A percentile compares a stretch with the other conserved stretches of the same genome.
These are phyloP conservation scores for Geranomyces variabilis DNA, from an alignment of 192 early-diverging fungal genomes.

Conservation along the genomic window DNA sequence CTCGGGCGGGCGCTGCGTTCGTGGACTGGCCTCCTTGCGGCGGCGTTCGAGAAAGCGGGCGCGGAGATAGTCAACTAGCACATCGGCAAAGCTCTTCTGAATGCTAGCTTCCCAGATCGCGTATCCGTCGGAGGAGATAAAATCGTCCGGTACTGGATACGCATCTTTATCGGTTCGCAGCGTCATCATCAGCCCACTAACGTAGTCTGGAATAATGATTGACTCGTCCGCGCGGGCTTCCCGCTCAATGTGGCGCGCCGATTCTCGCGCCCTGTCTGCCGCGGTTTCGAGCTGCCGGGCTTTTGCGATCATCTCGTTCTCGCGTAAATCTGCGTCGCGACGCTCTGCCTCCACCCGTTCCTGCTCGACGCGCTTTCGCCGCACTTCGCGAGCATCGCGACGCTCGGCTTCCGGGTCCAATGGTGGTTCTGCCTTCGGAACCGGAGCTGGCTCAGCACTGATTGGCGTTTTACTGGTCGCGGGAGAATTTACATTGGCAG, in stretches of 20 bases:
- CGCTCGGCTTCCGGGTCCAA: slow-evolving; percentile 5
- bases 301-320: slow-evolving; percentile 27
- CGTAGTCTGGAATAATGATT: slow-evolving; percentile 51
- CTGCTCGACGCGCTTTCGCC: slow-evolving; percentile 24
- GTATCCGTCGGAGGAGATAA: slow-evolving; percentile 44
- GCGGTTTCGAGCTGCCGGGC: slow-evolving; percentile 15
- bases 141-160: slow-evolving; percentile 52
- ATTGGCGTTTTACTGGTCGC: neutral
- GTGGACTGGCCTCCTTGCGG: neutral
- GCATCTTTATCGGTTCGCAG: slow-evolving; percentile 41
- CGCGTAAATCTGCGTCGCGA: slow-evolving; percentile 17
- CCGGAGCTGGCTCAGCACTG: neutral
- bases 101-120: slow-evolving; percentile 41
- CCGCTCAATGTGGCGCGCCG: slow-evolving; percentile 1
- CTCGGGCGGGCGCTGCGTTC: slow-evolving; percentile 3
- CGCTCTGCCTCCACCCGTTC: slow-evolving; percentile 24
- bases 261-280: slow-evolving; percentile 12
- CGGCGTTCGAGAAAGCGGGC: slow-evolving; percentile 32
- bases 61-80: slow-evolving; percentile 46
- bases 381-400: slow-evolving; percentile 24
- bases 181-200: slow-evolving; percentile 47
- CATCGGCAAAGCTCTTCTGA: slow-evolving; percentile 38
- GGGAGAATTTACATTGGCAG: too few species aligned
- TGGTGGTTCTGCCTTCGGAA: neutral
- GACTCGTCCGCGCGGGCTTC: slow-evolving; percentile 30